Evolutionary conservation across 2,329 filamentous ascomycete genomes (phyloP).

Genomic region (Trichoderma brevicompactum): DNA sequence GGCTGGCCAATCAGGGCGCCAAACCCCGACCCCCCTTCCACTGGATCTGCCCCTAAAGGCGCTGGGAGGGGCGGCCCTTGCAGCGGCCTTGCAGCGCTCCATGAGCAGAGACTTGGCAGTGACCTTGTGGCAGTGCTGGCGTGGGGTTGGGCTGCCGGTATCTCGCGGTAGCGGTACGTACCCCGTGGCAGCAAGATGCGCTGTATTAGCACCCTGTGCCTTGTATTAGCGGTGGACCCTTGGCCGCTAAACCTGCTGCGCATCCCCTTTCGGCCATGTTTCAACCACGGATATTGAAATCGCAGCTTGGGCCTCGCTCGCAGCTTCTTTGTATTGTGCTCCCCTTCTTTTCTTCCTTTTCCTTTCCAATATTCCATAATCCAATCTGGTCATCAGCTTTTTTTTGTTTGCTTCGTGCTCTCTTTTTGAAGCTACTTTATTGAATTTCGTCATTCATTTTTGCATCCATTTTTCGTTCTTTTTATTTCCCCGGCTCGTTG

Average conservation of each 20-base stretch:
- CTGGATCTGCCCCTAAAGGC: conserved; percentile 25
- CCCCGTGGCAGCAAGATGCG: neutral
- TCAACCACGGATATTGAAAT: conserved; percentile 19
- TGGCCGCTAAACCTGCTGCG: conserved; percentile 6
- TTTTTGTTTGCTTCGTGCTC: conserved; percentile 23
- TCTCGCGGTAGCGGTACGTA: neutral
- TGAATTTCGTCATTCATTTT: conserved; percentile 16
- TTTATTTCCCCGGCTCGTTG: neutral
- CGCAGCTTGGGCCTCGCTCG: conserved; percentile 25
- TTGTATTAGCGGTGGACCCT: neutral
- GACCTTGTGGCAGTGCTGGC: neutral
- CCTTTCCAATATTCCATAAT: neutral
- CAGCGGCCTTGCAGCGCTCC: neutral
- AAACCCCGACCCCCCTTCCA: conserved; percentile 17
- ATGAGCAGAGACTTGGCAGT: neutral
- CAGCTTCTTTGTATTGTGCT: conserved; percentile 29
- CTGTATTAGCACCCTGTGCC: neutral
- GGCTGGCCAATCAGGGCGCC: conserved; percentile 7
- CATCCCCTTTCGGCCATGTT: conserved; percentile 26
- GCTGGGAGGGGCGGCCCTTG: conserved; percentile 3
- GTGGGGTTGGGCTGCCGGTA: neutral
- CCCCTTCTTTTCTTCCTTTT: conserved; percentile 32
- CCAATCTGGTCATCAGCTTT: conserved; percentile 4
- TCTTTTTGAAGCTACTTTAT: neutral
- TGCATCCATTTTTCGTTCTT: conserved; percentile 25